phyloP scores from a whole-genome alignment of 805 yeast genomes.

The Teunomyces pallodes region DNA sequence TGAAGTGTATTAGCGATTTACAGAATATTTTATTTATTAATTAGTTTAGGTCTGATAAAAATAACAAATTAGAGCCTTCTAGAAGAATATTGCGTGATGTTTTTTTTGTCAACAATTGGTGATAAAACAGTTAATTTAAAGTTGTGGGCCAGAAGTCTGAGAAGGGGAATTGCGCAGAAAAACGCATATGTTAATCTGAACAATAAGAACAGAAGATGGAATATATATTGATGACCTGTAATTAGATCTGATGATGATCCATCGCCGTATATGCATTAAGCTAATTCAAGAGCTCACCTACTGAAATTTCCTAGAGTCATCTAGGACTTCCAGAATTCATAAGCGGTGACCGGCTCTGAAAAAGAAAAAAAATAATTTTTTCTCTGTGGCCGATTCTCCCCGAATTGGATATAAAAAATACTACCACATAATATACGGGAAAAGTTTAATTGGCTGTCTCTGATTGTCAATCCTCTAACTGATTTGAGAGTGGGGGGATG shows the following conservation, averaged over 20 bases:
- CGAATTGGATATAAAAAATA: background rate
- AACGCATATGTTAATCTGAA: background rate
- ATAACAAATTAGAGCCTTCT: constrained; percentile 1
- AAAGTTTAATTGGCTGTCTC: constrained; percentile 1
- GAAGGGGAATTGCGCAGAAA: background rate
- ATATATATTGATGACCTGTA: background rate
- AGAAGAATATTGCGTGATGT: constrained; percentile 2
- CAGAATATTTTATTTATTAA: constrained; percentile 1
- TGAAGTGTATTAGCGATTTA: background rate
- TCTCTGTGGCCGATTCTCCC: background rate
- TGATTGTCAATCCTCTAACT: background rate
- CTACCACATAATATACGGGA: background rate
- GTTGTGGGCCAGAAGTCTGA: background rate
- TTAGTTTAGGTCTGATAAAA: constrained; percentile 1
- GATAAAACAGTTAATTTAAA: background rate
- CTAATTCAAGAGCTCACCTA: background rate
- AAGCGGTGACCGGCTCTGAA: background rate
- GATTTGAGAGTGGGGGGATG: background rate
- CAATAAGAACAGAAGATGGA: background rate
- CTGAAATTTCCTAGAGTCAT: background rate
- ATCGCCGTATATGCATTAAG: background rate
- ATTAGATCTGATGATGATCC: background rate
- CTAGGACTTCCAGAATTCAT: background rate
- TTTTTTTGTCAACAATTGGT: background rate
- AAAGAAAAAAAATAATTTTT: background rate